These are phyloP conservation scores for Naganishia onofrii DNA, from an alignment of 768 basidiomycete genomes.

Conservation along the genomic window DNA sequence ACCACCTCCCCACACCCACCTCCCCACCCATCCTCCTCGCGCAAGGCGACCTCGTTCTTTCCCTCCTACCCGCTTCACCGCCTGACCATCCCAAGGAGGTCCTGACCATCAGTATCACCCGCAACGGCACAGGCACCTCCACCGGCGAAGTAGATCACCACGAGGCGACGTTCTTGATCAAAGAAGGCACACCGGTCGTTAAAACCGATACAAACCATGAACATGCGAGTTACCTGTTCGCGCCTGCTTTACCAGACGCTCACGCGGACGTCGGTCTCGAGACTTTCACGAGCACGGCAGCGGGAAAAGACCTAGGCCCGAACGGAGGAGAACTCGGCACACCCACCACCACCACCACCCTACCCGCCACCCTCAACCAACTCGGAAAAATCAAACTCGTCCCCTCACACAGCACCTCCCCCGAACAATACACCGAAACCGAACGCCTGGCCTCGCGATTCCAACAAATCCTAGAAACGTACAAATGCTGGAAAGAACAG, in stretches of 20 bases:
- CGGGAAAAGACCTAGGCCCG: background rate
- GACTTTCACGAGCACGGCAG: too few species aligned
- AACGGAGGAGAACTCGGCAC: background rate
- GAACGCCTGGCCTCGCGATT: slow-evolving; percentile 40
- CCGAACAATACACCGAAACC: slow-evolving; percentile 45
- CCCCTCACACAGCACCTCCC: slow-evolving; percentile 23
- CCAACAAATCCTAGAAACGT: slow-evolving; percentile 39
- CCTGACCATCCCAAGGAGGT: slow-evolving; percentile 37
- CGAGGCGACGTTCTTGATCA: slow-evolving; percentile 41
- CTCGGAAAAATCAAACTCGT: slow-evolving; percentile 46
- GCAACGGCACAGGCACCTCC: too few species aligned
- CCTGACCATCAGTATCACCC: slow-evolving; percentile 44
- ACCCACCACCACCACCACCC: too few species aligned
- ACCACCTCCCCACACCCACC: slow-evolving; percentile 41
- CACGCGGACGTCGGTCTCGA: slow-evolving; percentile 36
- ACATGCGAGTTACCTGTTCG: slow-evolving; percentile 44
- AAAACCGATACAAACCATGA: slow-evolving; percentile 42
- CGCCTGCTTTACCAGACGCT: slow-evolving; percentile 25
- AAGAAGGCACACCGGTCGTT: slow-evolving; percentile 40
- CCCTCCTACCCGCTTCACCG: slow-evolving; percentile 43
- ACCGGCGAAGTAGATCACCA: too few species aligned
- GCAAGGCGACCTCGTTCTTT: slow-evolving; percentile 42
- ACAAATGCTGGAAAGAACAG: slow-evolving; percentile 47
- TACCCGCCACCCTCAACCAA: background rate
- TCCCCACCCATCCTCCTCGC: slow-evolving; percentile 41